These are phyloP conservation scores for Polyporus arcularius DNA, from an alignment of 768 basidiomycete genomes.

Conservation along the genomic window DNA sequence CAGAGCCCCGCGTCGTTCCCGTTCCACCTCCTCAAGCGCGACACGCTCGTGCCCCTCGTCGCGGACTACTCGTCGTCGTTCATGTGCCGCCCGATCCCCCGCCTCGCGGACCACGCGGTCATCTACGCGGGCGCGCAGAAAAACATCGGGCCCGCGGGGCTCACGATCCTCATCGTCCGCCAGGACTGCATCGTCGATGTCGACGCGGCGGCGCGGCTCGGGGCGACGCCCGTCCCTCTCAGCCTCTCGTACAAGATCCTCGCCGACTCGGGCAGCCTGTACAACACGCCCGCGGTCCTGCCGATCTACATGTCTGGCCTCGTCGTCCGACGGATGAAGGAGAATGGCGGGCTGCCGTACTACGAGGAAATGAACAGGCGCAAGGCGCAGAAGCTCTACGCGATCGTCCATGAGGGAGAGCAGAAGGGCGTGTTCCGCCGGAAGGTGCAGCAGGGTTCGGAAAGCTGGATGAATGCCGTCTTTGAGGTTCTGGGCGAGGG, in stretches of 20 bases:
- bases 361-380: slow-evolving; percentile 65
- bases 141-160: slow-evolving; percentile 93
- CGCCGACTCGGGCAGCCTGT: slow-evolving; percentile 73
- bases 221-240: slow-evolving; percentile 74
- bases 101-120: slow-evolving; percentile 85
- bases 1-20: slow-evolving; percentile 71
- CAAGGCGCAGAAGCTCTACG: slow-evolving; percentile 82
- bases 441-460: slow-evolving; percentile 72
- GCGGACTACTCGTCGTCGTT: slow-evolving; percentile 97
- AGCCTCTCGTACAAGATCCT: slow-evolving; percentile 83
- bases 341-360: slow-evolving; percentile 64
- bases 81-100: slow-evolving; percentile 91
- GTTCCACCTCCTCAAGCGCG: slow-evolving; percentile 66
- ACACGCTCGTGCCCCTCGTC: slow-evolving; percentile 75
- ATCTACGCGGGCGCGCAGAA: slow-evolving; percentile 98
- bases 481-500: slow-evolving; percentile 80
- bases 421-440: slow-evolving; percentile 65
- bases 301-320: slow-evolving; percentile 88
- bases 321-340: slow-evolving; percentile 71
- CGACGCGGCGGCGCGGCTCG: slow-evolving; percentile 72
- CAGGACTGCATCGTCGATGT: slow-evolving; percentile 92
- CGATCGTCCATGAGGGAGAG: slow-evolving; percentile 68
- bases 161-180: slow-evolving; percentile 92
- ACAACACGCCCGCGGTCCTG: slow-evolving; percentile 93
- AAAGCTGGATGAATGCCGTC: slow-evolving; percentile 96